Evolutionary conservation across 352 stramenopile species (phyloP).

Genomic region (Thalassiosira livingstoniorum): DNA sequence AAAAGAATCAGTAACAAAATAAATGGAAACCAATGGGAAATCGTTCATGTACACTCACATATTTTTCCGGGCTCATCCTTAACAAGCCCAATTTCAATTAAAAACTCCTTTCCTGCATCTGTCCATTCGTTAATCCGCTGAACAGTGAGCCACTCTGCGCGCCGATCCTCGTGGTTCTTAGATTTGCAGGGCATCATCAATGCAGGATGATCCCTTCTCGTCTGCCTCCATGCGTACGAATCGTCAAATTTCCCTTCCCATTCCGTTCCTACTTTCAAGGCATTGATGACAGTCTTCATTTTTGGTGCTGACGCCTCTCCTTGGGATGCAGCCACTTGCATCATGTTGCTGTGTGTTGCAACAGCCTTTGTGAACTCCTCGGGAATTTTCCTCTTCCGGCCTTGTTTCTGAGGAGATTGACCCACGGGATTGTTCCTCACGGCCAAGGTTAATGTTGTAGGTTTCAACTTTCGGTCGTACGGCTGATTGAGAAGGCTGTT

Average conservation of each 20-base stretch:
- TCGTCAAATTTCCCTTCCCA: slow-evolving; percentile 20
- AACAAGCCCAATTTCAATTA: slow-evolving; percentile 4
- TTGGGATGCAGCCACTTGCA: slow-evolving; percentile 15
- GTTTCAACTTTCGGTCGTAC: too few species aligned
- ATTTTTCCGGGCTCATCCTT: slow-evolving; percentile 14
- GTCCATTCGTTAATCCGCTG: slow-evolving; percentile 9
- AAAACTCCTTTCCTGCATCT: slow-evolving; percentile 7
- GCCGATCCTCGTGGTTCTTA: slow-evolving; percentile 7
- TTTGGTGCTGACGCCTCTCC: slow-evolving; percentile 15
- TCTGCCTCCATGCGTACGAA: slow-evolving; percentile 20
- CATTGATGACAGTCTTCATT: slow-evolving; percentile 9
- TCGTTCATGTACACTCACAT: not conserved
- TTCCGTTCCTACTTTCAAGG: slow-evolving; percentile 10
- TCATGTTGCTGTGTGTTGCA: slow-evolving; percentile 22
- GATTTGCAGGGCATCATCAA: not conserved
- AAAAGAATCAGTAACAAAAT: not conserved
- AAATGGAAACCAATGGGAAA: slow-evolving; percentile 2
- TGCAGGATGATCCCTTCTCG: slow-evolving; percentile 6
- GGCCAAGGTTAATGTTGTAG: too few species aligned
- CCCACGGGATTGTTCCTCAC: not conserved
- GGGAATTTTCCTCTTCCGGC: not conserved
- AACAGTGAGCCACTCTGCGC: slow-evolving; percentile 1
- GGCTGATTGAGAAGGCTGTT: too few species aligned
- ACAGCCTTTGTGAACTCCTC: slow-evolving; percentile 10
- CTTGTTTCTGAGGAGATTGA: not conserved